These are phyloP conservation scores for Colletotrichum sp. DNA, from an alignment of 2,329 filamentous ascomycete genomes.

Conservation along the genomic window DNA sequence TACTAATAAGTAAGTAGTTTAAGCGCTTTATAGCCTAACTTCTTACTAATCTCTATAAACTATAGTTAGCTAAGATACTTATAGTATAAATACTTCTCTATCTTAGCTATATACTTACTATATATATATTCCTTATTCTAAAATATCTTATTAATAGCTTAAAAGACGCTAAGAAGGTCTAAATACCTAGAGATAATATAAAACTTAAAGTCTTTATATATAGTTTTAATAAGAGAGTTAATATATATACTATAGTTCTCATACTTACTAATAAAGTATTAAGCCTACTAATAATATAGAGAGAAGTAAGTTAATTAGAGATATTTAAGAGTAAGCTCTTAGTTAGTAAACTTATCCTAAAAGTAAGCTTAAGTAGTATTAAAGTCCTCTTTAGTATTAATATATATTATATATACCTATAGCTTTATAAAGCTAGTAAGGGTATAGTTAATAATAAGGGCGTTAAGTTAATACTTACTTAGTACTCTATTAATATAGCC, in stretches of 20 bases:
- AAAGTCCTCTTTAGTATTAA: neutral
- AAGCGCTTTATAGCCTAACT: neutral
- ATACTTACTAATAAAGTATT: neutral
- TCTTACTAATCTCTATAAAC: neutral
- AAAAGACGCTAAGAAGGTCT: neutral
- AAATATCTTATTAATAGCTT: neutral
- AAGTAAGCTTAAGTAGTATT: neutral
- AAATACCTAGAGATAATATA: neutral
- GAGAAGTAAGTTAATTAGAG: neutral
- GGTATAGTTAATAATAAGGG: neutral
- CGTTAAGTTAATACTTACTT: neutral
- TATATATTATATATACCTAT: neutral
- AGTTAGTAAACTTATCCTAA: neutral
- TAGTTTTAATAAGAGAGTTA: neutral
- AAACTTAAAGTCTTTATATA: neutral
- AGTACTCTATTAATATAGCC: neutral
- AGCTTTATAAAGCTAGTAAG: neutral
- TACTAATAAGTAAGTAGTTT: neutral
- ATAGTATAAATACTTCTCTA: neutral
- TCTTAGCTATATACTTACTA: neutral
- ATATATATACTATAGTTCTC: neutral
- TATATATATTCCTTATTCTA: neutral
- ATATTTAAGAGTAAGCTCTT: neutral
- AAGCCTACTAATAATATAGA: neutral
- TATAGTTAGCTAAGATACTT: neutral